phyloP scores from a whole-genome alignment of 495 filamentous ascomycete species.

The Lepidopterella palustris region DNA sequence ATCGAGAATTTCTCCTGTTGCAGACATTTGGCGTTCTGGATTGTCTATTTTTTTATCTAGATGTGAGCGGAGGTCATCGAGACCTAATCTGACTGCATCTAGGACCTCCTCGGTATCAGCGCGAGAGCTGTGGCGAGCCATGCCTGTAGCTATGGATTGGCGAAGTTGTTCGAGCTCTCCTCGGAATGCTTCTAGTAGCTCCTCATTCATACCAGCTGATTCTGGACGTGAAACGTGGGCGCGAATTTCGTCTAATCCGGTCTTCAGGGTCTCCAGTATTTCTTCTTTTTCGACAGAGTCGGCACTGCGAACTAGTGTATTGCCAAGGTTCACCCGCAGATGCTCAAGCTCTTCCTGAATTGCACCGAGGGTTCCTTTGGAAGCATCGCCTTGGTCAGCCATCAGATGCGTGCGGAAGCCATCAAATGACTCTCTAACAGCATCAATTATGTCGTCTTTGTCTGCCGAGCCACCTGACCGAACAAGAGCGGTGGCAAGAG shows the following conservation, averaged over 20 bases:
- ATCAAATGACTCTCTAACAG: conserved; percentile 33
- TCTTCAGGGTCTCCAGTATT: conserved; percentile 38
- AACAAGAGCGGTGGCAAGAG: conserved; percentile 62
- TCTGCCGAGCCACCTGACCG: conserved; percentile 44
- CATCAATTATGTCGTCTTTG: conserved; percentile 55
- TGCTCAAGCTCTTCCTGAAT: conserved; percentile 35
- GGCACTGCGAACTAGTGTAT: conserved; percentile 27
- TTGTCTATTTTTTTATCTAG: conserved; percentile 50
- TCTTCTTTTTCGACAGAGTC: conserved; percentile 46
- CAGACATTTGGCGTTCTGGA: conserved; percentile 51
- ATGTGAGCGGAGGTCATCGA: conserved; percentile 63
- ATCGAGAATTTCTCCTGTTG: conserved; percentile 70
- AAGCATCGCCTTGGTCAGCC: conserved; percentile 27
- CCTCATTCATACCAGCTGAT: conserved; percentile 28
- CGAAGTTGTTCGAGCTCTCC: conserved; percentile 40
- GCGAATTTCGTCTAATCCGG: conserved; percentile 34
- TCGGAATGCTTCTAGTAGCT: conserved; percentile 42
- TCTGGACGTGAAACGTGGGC: not conserved
- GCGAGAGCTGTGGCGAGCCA: conserved; percentile 25
- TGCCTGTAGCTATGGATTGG: conserved; percentile 25
- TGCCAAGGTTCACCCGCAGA: conserved; percentile 32
- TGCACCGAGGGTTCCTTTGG: conserved; percentile 29
- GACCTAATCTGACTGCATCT: conserved; percentile 60
- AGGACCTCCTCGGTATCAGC: conserved; percentile 39
- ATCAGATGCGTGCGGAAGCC: conserved; percentile 33